Conservation (phyloP, 1,284 basidiomycete genomes). For the Anthracocystis panici-leucophaei region DNA sequence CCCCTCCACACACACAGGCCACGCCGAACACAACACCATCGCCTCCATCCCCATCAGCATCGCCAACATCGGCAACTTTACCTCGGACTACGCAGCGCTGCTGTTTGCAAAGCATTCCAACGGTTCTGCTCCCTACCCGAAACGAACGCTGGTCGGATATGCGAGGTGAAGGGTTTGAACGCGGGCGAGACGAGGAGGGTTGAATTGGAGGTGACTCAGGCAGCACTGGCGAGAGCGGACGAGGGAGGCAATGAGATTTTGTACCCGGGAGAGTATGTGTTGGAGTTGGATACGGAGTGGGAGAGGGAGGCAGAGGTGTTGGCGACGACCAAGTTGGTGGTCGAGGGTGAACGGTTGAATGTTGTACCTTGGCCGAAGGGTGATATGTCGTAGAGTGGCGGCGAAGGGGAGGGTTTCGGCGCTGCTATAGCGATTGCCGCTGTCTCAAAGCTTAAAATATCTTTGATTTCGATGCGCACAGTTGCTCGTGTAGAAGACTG, state of each 20-base stretch:
- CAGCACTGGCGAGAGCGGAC: slow-evolving; percentile 25
- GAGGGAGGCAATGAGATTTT: slow-evolving; percentile 16
- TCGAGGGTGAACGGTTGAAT: slow-evolving; percentile 1
- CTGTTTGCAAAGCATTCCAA: slow-evolving; percentile 15
- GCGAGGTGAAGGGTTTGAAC: slow-evolving; percentile 4
- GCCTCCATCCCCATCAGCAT: not conserved
- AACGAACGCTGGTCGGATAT: slow-evolving; percentile 17
- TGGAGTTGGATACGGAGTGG: slow-evolving; percentile 15
- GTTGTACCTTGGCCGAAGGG: slow-evolving; percentile 25
- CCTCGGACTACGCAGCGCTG: slow-evolving; percentile 27
- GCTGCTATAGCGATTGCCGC: too few species aligned
- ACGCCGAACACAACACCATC: slow-evolving; percentile 17
- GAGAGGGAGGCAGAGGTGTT: not conserved
- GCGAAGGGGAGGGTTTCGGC: not conserved
- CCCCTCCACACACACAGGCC: not conserved
- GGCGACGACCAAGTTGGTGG: slow-evolving; percentile 3
- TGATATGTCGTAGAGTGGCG: slow-evolving; percentile 5
- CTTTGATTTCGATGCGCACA: too few species aligned
- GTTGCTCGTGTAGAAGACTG: too few species aligned
- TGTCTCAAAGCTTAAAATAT: too few species aligned
- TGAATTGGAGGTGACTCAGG: slow-evolving; percentile 12
- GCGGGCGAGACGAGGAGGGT: slow-evolving; percentile 14
- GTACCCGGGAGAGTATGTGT: slow-evolving; percentile 23
- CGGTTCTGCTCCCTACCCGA: slow-evolving; percentile 25
- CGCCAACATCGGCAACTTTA: slow-evolving; percentile 11